phyloP scores from a whole-genome alignment of 306 rosid species.

The Castanopsis chinensis region DNA sequence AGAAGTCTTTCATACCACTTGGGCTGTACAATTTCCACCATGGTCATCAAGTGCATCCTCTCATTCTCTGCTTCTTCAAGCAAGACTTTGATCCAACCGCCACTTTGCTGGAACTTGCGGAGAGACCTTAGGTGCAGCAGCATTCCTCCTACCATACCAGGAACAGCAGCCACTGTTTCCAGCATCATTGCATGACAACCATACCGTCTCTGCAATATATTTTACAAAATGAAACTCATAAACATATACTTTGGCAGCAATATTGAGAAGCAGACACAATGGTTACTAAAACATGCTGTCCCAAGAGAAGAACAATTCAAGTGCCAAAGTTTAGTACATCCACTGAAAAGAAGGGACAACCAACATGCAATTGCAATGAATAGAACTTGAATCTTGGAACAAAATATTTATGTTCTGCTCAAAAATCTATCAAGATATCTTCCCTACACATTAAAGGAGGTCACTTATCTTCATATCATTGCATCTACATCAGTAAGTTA shows the following conservation, averaged over 20 bases:
- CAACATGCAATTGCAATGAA: not conserved
- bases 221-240: slow-evolving; percentile 11
- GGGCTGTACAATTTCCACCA: slow-evolving; percentile 75
- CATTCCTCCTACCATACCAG: slow-evolving; percentile 87
- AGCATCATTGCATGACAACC: slow-evolving; percentile 89
- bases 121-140: slow-evolving; percentile 63
- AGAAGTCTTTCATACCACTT: slow-evolving; percentile 69
- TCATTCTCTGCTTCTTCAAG: slow-evolving; percentile 88
- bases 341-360: not conserved
- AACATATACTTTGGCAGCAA: not conserved
- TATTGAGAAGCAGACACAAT: not conserved
- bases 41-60: slow-evolving; percentile 86
- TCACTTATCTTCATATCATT: too few species aligned
- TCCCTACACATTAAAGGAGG: too few species aligned
- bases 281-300: not conserved
- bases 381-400: not conserved
- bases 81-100: slow-evolving; percentile 77
- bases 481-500: too few species aligned
- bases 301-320: not conserved
- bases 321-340: not conserved
- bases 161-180: slow-evolving; percentile 80
- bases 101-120: slow-evolving; percentile 61
- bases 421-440: too few species aligned
- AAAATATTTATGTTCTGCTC: not conserved
- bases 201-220: slow-evolving; percentile 54